phyloP scores from a whole-genome alignment of 305 asterid species.

The Fraxinus latifolia region DNA sequence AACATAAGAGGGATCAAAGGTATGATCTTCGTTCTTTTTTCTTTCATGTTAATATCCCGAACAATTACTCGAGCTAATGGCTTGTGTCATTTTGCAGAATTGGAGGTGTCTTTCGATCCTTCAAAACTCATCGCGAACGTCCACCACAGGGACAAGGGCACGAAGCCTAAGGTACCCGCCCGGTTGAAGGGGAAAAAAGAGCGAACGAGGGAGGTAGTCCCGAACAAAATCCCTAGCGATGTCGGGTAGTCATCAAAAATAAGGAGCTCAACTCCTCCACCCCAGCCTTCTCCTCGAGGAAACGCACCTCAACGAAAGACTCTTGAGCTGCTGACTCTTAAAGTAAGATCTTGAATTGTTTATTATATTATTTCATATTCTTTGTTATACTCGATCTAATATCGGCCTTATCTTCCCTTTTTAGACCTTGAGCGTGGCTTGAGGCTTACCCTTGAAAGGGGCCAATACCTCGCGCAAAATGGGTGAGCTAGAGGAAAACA shows the following conservation, averaged over 20 bases:
- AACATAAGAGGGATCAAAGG: neutral
- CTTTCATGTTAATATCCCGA: neutral
- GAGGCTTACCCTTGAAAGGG: neutral
- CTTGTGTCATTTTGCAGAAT: neutral
- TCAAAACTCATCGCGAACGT: neutral
- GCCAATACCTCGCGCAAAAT: too few relatives aligned
- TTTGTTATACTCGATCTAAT: neutral
- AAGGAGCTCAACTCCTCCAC: neutral
- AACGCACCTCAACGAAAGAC: too few relatives aligned
- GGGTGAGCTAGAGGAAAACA: neutral
- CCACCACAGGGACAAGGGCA: neutral
- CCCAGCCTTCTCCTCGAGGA: neutral
- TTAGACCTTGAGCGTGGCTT: neutral
- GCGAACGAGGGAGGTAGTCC: neutral
- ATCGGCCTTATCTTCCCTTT: neutral
- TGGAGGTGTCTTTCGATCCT: neutral
- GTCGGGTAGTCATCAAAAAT: too few relatives aligned
- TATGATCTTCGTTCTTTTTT: neutral
- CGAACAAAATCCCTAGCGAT: neutral
- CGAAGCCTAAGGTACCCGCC: neutral
- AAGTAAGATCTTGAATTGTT: neutral
- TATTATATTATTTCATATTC: too few relatives aligned
- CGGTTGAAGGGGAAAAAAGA: too few relatives aligned
- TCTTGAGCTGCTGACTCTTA: neutral
- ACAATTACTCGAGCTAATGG: neutral